Evolutionary conservation across 2,329 filamentous ascomycete species (phyloP).

Genomic region (Cladosporium sp.): DNA sequence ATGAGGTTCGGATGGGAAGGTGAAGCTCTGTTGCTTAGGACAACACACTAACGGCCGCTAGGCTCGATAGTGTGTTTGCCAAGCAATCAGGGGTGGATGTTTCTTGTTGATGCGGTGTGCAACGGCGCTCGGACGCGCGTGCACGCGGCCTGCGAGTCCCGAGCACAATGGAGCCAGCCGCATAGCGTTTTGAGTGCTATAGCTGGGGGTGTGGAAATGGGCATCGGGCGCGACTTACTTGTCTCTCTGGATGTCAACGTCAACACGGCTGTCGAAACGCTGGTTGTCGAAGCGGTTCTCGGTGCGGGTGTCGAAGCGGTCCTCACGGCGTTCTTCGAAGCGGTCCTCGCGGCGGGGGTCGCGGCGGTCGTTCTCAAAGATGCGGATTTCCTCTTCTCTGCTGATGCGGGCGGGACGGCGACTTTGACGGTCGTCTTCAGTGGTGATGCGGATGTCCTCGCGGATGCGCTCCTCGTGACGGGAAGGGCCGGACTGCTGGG

Average conservation of each 20-base stretch:
- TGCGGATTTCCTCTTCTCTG: slow-evolving; percentile 44
- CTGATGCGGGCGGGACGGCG: slow-evolving; percentile 63
- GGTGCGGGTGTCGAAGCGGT: slow-evolving; percentile 28
- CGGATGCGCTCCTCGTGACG: slow-evolving; percentile 63
- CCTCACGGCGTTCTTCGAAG: slow-evolving; percentile 13
- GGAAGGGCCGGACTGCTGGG: slow-evolving; percentile 58
- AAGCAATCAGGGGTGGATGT: slow-evolving; percentile 31
- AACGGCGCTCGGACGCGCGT: slow-evolving; percentile 20
- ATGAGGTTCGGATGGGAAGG: slow-evolving; percentile 22
- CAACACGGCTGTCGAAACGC: slow-evolving; percentile 34
- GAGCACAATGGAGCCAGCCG: slow-evolving; percentile 14
- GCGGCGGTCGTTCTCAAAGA: slow-evolving; percentile 37
- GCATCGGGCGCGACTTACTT: slow-evolving; percentile 44
- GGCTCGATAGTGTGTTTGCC: slow-evolving; percentile 34
- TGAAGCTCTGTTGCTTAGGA: slow-evolving; percentile 33
- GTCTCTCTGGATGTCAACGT: slow-evolving; percentile 56
- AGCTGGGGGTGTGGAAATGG: slow-evolving; percentile 13
- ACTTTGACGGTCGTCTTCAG: slow-evolving; percentile 65
- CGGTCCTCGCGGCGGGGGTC: slow-evolving; percentile 29
- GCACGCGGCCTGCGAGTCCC: slow-evolving; percentile 7
- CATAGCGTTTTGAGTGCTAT: slow-evolving; percentile 18
- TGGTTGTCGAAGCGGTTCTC: slow-evolving; percentile 28
- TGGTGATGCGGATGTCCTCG: slow-evolving; percentile 78
- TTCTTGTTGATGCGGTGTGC: slow-evolving; percentile 17
- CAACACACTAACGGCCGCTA: slow-evolving; percentile 35